Conservation (phyloP, 2,329 filamentous ascomycete species). For the Trichoderma koningiopsis region DNA sequence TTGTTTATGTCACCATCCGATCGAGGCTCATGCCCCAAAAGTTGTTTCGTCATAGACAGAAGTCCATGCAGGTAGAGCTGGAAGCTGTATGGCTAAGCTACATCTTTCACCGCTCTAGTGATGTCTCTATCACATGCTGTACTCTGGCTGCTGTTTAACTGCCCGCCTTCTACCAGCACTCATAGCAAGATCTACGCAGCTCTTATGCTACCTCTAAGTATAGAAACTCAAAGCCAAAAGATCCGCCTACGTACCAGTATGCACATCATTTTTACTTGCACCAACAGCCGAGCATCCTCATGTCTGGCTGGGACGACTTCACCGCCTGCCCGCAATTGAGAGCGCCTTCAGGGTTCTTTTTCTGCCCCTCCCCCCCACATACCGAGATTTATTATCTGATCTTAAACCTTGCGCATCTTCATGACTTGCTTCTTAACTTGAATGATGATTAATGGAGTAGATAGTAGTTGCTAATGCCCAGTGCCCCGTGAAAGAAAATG, state of each 20-base stretch:
- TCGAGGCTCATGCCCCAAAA: not conserved
- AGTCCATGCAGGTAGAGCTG: not conserved
- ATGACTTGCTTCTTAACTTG: not conserved
- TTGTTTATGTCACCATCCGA: not conserved
- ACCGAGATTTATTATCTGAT: constrained; percentile 11
- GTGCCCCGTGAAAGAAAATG: not conserved
- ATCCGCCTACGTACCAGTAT: not conserved
- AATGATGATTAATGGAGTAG: not conserved
- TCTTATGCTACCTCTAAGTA: not conserved
- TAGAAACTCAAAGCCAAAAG: not conserved
- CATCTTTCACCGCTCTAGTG: not conserved
- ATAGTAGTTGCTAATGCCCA: not conserved
- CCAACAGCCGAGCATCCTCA: not conserved
- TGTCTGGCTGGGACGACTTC: not conserved
- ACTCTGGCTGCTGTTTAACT: not conserved
- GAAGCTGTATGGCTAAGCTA: not conserved
- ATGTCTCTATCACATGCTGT: not conserved
- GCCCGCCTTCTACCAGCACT: not conserved
- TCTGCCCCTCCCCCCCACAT: constrained; percentile 29
- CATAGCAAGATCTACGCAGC: not conserved
- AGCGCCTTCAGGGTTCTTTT: constrained; percentile 28
- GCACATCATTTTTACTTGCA: not conserved
- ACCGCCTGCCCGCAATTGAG: constrained; percentile 19
- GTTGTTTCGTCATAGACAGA: not conserved
- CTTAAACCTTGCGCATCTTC: not conserved